Base-by-base conservation (phyloP, 768 basidiomycete genomes). In the Phaeolepiota aurea region DNA sequence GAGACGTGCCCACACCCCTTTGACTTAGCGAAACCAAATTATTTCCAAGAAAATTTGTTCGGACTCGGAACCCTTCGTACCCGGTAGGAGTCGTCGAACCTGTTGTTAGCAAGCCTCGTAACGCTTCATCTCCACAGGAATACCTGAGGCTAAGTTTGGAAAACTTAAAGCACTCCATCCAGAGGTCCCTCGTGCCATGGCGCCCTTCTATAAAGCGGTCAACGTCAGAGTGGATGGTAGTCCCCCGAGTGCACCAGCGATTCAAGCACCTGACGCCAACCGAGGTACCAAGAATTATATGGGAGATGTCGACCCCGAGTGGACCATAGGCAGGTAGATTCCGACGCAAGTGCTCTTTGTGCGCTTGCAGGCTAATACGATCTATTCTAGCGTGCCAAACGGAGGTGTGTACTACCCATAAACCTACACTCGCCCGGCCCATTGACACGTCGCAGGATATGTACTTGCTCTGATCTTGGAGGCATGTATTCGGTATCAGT, bases 401-500 rank as follows among this genome's bases (percentile, higher is more conserved):
- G 76, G 77, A 59, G 76, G 77, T 73, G 32, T 37, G 43, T 49
- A 4, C 18, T 35, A 32, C 0, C 16, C 34, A 11, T 3, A 15
- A n/a, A 37, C 4, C 18, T 19, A 36, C 7, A 34, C 42, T 31
- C 35, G 5, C 18, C 20, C 32, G 3, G 20, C 32, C 16, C 15
- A 20, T 19, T 31, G n/a, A 38, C 30, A 5, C n/a, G 18, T 45
- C 14, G 43, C 40, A 84, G 81, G 82, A 16, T 82, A 80, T 50
- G 58, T 75, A 13, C 61, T 83, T 12, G 76, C 72, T 0, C 55
- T 76, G 32, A 56, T 77, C 14, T 43, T 83, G 0, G 66, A 81
- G 25, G 69, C 79, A 14, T 76, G 72, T 43, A 63, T 76, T 5
- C 61, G 66, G 37, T 56, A 72, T 42, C 80, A 82, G 54, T 57